Conservation (phyloP, 2,329 filamentous ascomycete species). For the Fusarium sp. region DNA sequence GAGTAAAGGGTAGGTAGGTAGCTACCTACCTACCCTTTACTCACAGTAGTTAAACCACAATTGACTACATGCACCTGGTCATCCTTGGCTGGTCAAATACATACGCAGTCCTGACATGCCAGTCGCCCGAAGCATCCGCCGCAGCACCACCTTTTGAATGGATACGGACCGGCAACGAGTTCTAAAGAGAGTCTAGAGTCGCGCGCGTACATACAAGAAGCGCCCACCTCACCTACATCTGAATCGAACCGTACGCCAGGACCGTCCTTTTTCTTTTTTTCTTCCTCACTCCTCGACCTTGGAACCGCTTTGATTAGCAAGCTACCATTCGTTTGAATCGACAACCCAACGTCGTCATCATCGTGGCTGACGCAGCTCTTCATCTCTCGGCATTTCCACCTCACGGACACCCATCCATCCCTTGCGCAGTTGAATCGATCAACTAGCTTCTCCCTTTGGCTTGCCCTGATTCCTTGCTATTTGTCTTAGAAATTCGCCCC, state of each 20-base stretch:
- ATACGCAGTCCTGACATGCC: constrained; percentile 36
- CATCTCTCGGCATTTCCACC: constrained; percentile 23
- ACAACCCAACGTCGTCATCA: constrained; percentile 32
- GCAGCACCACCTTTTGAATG: constrained; percentile 41
- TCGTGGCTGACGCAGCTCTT: constrained; percentile 37
- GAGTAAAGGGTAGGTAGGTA: too few species aligned
- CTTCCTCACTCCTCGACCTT: constrained; percentile 19
- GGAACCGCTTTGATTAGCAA: constrained; percentile 19
- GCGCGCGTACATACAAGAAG: constrained; percentile 38
- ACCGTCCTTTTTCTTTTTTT: constrained; percentile 14
- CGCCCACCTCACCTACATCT: constrained; percentile 31
- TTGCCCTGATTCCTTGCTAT: constrained; percentile 7
- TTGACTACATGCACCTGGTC: constrained; percentile 30
- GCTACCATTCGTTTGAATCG: constrained; percentile 18
- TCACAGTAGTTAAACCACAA: constrained; percentile 25
- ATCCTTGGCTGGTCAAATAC: constrained; percentile 36
- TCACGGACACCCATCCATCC: constrained; percentile 17
- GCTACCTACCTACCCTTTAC: background rate
- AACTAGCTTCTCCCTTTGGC: constrained; percentile 8
- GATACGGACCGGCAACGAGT: constrained; percentile 38
- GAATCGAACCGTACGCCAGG: constrained; percentile 29
- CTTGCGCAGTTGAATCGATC: constrained; percentile 27
- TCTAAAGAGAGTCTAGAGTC: constrained; percentile 42
- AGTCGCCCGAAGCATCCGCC: constrained; percentile 44
- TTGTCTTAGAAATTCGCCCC: constrained; percentile 40